phyloP scores from a whole-genome alignment of 2,329 filamentous ascomycete species.

The Verticillium nubilum region DNA sequence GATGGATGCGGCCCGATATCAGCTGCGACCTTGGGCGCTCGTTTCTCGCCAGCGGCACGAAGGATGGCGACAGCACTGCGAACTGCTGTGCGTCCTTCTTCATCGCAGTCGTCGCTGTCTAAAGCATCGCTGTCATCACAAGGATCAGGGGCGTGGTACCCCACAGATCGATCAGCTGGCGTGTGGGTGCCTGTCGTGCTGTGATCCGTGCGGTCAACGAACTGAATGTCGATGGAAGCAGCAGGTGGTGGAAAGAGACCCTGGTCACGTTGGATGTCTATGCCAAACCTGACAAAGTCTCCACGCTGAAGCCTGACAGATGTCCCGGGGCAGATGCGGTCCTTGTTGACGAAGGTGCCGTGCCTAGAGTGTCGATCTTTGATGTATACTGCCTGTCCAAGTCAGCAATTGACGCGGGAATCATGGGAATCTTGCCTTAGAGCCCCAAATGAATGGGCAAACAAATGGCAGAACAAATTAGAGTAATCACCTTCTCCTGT shows the following conservation, averaged over 20 bases:
- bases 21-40: not conserved
- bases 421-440: too few species aligned
- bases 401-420: conserved; percentile 13
- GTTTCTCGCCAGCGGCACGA: not conserved
- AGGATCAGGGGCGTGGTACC: not conserved
- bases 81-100: not conserved
- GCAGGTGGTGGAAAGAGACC: conserved; percentile 31
- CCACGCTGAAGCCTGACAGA: conserved; percentile 16
- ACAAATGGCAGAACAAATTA: too few species aligned
- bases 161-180: not conserved
- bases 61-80: not conserved
- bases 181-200: not conserved
- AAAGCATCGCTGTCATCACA: not conserved
- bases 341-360: conserved; percentile 42
- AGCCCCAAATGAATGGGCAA: too few species aligned
- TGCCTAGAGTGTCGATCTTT: conserved; percentile 46
- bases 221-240: conserved; percentile 26
- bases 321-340: conserved; percentile 13
- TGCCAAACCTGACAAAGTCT: conserved; percentile 29
- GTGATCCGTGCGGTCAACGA: conserved; percentile 11
- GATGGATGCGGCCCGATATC: not conserved
- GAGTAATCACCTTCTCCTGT: not conserved
- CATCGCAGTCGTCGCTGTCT: not conserved
- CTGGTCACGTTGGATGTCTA: conserved; percentile 20
- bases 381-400: conserved; percentile 35